These are phyloP conservation scores for Arctostaphylos glauca DNA, from an alignment of 148 eudicot species.

Conservation along the genomic window DNA sequence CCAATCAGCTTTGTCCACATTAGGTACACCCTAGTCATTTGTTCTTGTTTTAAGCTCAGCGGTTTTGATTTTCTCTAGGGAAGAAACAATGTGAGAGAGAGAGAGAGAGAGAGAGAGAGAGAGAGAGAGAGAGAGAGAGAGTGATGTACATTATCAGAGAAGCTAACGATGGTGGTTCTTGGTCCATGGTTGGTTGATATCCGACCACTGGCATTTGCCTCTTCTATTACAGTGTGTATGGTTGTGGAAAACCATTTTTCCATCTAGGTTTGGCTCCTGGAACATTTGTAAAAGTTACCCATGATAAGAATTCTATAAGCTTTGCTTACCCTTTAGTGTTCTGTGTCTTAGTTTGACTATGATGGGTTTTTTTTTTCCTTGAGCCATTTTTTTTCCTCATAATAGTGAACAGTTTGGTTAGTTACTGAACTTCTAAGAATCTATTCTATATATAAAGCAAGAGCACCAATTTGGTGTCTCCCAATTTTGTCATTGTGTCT, in stretches of 20 bases:
- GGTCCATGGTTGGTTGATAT: background rate
- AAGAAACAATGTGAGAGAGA: background rate
- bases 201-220: background rate
- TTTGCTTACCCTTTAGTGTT: background rate
- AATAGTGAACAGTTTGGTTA: background rate
- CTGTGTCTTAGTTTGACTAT: background rate
- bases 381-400: background rate
- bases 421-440: background rate
- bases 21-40: slow-evolving; percentile 46
- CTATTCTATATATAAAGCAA: no score
- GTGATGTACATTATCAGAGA: background rate
- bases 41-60: background rate
- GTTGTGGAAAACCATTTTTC: background rate
- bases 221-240: background rate
- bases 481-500: no score
- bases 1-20: slow-evolving; percentile 76
- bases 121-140: background rate
- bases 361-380: background rate
- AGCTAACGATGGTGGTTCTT: background rate
- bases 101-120: background rate
- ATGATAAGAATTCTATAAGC: background rate
- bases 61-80: background rate
- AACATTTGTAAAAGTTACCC: background rate
- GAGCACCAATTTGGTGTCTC: no score
- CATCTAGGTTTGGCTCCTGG: background rate